These are phyloP conservation scores for Exobasidium cylindrosporum DNA, from an alignment of 1,284 basidiomycete species.

Conservation along the genomic window DNA sequence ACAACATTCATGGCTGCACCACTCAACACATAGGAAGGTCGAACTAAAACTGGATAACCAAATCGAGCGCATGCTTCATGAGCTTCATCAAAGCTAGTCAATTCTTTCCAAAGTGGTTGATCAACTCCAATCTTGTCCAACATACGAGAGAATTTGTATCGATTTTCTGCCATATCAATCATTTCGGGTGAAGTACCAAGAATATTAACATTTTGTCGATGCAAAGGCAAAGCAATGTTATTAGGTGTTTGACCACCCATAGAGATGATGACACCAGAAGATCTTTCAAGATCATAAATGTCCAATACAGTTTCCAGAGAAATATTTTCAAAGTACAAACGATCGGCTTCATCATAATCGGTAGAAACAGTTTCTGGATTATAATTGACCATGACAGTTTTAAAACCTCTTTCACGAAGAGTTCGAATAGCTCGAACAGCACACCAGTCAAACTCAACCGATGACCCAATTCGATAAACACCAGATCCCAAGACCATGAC, in stretches of 20 bases:
- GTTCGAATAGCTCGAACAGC: constrained; percentile 95
- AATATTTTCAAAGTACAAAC: constrained; percentile 98
- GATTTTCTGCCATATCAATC: constrained; percentile 98
- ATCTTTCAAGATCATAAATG: constrained; percentile 88
- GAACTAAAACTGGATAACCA: constrained; percentile 90
- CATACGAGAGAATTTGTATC: constrained; percentile 98
- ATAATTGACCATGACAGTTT: constrained; percentile 99
- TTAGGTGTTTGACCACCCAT: constrained; percentile 99
- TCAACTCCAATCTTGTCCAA: constrained; percentile 96
- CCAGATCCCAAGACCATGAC: constrained; percentile 97
- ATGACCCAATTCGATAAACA: constrained; percentile 96
- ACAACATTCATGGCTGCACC: constrained; percentile 99
- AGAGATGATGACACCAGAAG: constrained; percentile 86
- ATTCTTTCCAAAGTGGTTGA: constrained; percentile 95
- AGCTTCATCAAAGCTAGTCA: constrained; percentile 86
- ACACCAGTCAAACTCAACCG: constrained; percentile 99
- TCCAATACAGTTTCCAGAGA: constrained; percentile 92
- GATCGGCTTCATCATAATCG: constrained; percentile 97
- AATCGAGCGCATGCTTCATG: constrained; percentile 57
- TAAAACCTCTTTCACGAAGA: constrained; percentile 85
- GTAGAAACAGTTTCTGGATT: constrained; percentile 99
- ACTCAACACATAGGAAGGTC: constrained; percentile 95
- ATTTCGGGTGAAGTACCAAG: constrained; percentile 98
- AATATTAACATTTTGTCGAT: constrained; percentile 95
- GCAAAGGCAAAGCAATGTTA: constrained; percentile 90